Evolutionary conservation across 2,329 filamentous ascomycete species (phyloP).

Genomic region (Fusarium begoniae): DNA sequence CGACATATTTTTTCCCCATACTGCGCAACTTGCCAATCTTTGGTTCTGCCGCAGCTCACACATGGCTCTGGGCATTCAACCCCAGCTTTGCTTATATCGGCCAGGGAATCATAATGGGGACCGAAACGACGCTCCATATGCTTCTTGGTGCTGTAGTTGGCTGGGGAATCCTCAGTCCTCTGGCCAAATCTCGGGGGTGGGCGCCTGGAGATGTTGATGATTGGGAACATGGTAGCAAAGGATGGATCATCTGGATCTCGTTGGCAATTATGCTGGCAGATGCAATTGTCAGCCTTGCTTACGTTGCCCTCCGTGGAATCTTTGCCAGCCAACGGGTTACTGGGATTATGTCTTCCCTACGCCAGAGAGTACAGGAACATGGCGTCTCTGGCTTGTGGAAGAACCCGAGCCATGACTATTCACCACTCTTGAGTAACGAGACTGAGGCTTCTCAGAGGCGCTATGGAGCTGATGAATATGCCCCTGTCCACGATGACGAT

Average conservation of each 20-base stretch:
- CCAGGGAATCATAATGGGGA: conserved; percentile 98
- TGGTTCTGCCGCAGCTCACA: conserved; percentile 74
- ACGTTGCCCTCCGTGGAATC: conserved; percentile 74
- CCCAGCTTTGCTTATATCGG: conserved; percentile 97
- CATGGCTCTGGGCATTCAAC: conserved; percentile 96
- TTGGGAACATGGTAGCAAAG: conserved; percentile 94
- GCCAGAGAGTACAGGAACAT: conserved; percentile 28
- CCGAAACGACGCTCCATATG: conserved; percentile 95
- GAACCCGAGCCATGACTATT: conserved; percentile 35
- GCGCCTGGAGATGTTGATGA: conserved; percentile 86
- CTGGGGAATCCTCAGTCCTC: conserved; percentile 89
- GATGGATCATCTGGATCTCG: conserved; percentile 98
- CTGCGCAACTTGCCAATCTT: conserved; percentile 89
- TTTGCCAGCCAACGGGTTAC: conserved; percentile 29
- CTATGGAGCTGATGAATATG: conserved; percentile 14
- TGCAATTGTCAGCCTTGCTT: conserved; percentile 85
- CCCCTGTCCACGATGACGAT: conserved; percentile 52
- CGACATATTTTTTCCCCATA: conserved; percentile 89
- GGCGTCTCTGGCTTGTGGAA: conserved; percentile 35
- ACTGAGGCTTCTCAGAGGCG: not conserved
- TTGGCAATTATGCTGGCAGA: conserved; percentile 97
- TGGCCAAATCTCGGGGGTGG: conserved; percentile 88
- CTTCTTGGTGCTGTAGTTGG: conserved; percentile 87
- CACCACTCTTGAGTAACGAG: conserved; percentile 30
- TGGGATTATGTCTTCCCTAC: not conserved